A percentile compares a stretch with the other conserved stretches of the same genome.
phyloP scores from a whole-genome alignment of 805 yeast genomes.

The Pichia rugopelliculosa region DNA sequence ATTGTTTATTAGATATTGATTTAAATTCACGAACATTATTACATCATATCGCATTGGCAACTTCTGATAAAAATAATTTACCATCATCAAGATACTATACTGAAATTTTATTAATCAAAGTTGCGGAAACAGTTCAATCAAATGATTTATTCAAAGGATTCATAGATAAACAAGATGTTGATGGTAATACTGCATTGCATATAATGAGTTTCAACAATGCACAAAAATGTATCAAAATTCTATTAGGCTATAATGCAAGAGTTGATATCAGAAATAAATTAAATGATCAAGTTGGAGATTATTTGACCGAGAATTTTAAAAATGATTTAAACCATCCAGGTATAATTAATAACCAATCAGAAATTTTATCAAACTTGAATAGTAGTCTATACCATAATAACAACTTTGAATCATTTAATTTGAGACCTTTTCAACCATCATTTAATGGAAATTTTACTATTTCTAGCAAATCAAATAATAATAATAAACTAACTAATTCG shows the following conservation, averaged over 20 bases:
- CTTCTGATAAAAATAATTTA: slow-evolving; percentile 56
- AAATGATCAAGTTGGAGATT: slow-evolving; percentile 36
- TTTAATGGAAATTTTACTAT: not conserved
- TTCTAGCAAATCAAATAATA: not conserved
- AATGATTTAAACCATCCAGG: slow-evolving; percentile 7
- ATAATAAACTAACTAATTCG: not conserved
- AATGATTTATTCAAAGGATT: slow-evolving; percentile 53
- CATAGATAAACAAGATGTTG: slow-evolving; percentile 47
- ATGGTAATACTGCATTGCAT: slow-evolving; percentile 52
- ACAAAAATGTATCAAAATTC: slow-evolving; percentile 36
- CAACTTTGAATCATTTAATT: slow-evolving; percentile 18
- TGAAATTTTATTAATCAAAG: slow-evolving; percentile 65
- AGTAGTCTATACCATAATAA: not conserved
- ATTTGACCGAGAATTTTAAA: slow-evolving; percentile 23
- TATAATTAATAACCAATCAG: not conserved
- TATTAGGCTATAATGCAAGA: slow-evolving; percentile 44
- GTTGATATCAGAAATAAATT: slow-evolving; percentile 43
- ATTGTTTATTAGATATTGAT: slow-evolving; percentile 75
- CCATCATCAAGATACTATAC: slow-evolving; percentile 81
- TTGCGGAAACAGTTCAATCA: slow-evolving; percentile 53
- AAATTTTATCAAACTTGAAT: not conserved
- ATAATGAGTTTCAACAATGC: slow-evolving; percentile 40
- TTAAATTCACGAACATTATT: slow-evolving; percentile 65
- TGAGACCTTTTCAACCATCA: slow-evolving; percentile 21
- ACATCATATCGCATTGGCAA: slow-evolving; percentile 75